Evolutionary conservation across 768 basidiomycete species (phyloP).

Genomic region (Agaricus blazei): DNA sequence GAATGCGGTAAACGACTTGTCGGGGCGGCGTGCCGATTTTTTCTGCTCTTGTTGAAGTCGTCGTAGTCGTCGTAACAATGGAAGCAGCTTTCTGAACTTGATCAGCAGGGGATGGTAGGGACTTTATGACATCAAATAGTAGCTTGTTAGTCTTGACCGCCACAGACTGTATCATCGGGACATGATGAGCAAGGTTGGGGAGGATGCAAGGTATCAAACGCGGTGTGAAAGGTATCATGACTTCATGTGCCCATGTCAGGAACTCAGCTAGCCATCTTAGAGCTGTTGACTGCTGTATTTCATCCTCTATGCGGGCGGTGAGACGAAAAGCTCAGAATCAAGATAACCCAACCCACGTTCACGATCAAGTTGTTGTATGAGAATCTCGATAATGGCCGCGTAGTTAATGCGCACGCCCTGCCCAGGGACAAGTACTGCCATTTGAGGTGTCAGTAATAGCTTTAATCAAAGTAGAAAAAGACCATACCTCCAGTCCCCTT

Average conservation of each 20-base stretch:
- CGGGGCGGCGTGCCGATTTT: slow-evolving; percentile 25
- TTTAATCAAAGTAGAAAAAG: background rate
- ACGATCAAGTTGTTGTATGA: slow-evolving; percentile 79
- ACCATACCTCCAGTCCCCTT: slow-evolving; percentile 59
- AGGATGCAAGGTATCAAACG: slow-evolving; percentile 89
- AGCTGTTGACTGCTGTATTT: slow-evolving; percentile 93
- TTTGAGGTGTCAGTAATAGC: background rate
- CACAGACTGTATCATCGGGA: slow-evolving; percentile 79
- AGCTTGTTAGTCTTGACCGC: slow-evolving; percentile 85
- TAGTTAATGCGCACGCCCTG: slow-evolving; percentile 93
- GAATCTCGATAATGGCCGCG: slow-evolving; percentile 86
- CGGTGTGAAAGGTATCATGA: slow-evolving; percentile 92
- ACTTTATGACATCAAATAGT: slow-evolving; percentile 81
- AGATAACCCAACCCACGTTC: slow-evolving; percentile 56
- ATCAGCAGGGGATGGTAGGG: slow-evolving; percentile 70
- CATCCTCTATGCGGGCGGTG: slow-evolving; percentile 62
- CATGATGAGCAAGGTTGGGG: slow-evolving; percentile 91
- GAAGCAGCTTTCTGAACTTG: slow-evolving; percentile 20
- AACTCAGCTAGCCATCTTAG: slow-evolving; percentile 92
- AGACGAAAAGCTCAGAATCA: background rate
- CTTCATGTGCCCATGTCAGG: slow-evolving; percentile 80
- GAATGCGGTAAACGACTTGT: slow-evolving; percentile 42
- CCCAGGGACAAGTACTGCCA: slow-evolving; percentile 21
- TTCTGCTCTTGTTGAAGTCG: slow-evolving; percentile 13
- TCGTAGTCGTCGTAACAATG: slow-evolving; percentile 15